Base-by-base conservation (phyloP, 371 early-diverging fungal species). In the Umbelopsis sp. region DNA sequence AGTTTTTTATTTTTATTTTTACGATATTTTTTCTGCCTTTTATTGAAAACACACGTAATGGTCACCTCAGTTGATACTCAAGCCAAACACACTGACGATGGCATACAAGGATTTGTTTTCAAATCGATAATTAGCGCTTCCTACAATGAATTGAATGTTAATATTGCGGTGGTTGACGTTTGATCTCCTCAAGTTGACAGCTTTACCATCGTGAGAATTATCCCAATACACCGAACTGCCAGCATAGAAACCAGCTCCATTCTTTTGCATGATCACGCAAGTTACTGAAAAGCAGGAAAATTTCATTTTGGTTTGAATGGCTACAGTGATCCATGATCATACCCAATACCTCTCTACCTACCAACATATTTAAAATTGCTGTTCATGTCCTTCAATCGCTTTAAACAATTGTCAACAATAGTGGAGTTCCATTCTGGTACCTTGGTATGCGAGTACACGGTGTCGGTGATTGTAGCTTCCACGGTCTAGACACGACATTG, bases 221-320 rank as follows among this genome's bases (percentile, higher is more conserved):
- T 93, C 92, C 93, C 93, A 93, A 73, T 84, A 91, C 66, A 89
- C 91, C 10, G 88, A 86, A 37, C 88, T 89, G 18, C 91, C 91
- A 29, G 87, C 86, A 72, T 92, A 92, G 53, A 93, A 85, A 20
- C 93, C 93, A 50, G 90, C 90, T 22, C 93, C 90, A 65, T 84
- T 91, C 70, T 87, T 87, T 78, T 92, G 92, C 88, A 92, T 85
- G 48, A 92, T 89, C 9, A 89, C 85, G 72, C 90, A 91, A 12
- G 88, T 91, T 32, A 89, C 90, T 88, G 48, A 18, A 41, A 41
- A 41, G 12, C 12, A 22, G 18, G 48, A 48, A 20, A 48, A 22
- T 22, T 22, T 22, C 22, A 22, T 22, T 22, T 22, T 48, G n/a
- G 16, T 14, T 45, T 45, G 1, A 10, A 45, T 10, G 4, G 20